phyloP scores from a whole-genome alignment of 345 rosid genomes.

The Odontarrhena argentea region DNA sequence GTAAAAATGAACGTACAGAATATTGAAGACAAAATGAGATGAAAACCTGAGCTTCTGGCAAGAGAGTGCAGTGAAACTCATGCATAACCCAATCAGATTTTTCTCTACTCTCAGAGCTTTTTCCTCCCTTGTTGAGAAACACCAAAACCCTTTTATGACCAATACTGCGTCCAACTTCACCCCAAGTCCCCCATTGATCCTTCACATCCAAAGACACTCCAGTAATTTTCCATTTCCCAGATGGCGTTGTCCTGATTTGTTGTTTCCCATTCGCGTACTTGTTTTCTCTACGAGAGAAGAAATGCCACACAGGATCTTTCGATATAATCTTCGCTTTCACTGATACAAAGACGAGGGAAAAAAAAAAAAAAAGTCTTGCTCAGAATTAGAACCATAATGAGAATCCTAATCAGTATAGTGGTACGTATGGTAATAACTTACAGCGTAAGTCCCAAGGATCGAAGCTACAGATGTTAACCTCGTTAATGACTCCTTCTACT shows the following conservation, averaged over 20 bases:
- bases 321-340: conserved; percentile 29
- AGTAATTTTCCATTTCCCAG: conserved; percentile 51
- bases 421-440: conserved; percentile 21
- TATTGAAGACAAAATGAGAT: no score
- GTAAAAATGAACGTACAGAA: no score
- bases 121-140: conserved; percentile 8
- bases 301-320: conserved; percentile 44
- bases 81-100: conserved; percentile 39
- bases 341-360: neutral
- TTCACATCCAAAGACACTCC: conserved; percentile 19
- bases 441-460: conserved; percentile 62
- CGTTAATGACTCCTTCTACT: conserved; percentile 1
- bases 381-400: no score
- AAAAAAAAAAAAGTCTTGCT: no score
- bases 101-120: neutral
- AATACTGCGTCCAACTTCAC: conserved; percentile 26
- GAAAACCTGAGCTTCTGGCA: no score
- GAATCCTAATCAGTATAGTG: no score
- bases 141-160: conserved; percentile 47
- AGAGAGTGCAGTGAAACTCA: neutral
- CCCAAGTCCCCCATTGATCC: conserved; percentile 19
- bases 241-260: conserved; percentile 34
- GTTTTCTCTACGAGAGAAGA: conserved; percentile 33
- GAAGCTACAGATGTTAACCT: conserved; percentile 42
- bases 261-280: conserved; percentile 31